These are phyloP conservation scores for Podaxis sp. DNA, from an alignment of 768 basidiomycete species.

Conservation along the genomic window DNA sequence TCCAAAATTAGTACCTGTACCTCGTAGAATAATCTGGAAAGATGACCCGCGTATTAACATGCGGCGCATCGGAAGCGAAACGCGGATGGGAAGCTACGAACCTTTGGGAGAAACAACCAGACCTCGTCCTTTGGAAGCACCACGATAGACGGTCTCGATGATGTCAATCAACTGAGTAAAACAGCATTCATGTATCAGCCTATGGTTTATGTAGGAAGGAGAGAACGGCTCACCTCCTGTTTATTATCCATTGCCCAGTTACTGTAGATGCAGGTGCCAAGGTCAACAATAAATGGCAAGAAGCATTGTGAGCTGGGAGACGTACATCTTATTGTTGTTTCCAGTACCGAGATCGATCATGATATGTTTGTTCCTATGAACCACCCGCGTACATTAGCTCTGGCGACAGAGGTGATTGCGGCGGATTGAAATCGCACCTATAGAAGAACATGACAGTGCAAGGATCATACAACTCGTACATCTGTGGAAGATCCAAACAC, in stretches of 20 bases:
- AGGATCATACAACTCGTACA: slow-evolving; percentile 98
- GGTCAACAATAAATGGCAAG: slow-evolving; percentile 11
- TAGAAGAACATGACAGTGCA: slow-evolving; percentile 99
- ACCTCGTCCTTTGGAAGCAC: slow-evolving; percentile 97
- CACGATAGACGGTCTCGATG: slow-evolving; percentile 96
- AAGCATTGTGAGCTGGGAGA: slow-evolving; percentile 10
- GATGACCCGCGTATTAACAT: not conserved
- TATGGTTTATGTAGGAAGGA: not conserved
- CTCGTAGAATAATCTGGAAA: slow-evolving; percentile 41
- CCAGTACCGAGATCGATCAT: slow-evolving; percentile 99
- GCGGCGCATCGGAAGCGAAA: not conserved
- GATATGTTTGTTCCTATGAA: slow-evolving; percentile 89
- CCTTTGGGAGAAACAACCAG: slow-evolving; percentile 96
- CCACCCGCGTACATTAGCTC: not conserved
- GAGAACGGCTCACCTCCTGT: slow-evolving; percentile 71
- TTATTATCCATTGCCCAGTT: slow-evolving; percentile 99
- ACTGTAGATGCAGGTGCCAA: slow-evolving; percentile 37
- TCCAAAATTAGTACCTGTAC: slow-evolving; percentile 33
- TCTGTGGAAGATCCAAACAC: slow-evolving; percentile 43
- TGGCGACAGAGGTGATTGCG: slow-evolving; percentile 3
- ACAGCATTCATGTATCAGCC: slow-evolving; percentile 4
- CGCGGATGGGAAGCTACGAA: slow-evolving; percentile 25
- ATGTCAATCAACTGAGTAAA: slow-evolving; percentile 87
- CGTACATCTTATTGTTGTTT: slow-evolving; percentile 99
- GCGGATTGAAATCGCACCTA: slow-evolving; percentile 52